These are phyloP conservation scores for Calophaca sinica DNA, from an alignment of 306 rosid species.

Conservation along the genomic window DNA sequence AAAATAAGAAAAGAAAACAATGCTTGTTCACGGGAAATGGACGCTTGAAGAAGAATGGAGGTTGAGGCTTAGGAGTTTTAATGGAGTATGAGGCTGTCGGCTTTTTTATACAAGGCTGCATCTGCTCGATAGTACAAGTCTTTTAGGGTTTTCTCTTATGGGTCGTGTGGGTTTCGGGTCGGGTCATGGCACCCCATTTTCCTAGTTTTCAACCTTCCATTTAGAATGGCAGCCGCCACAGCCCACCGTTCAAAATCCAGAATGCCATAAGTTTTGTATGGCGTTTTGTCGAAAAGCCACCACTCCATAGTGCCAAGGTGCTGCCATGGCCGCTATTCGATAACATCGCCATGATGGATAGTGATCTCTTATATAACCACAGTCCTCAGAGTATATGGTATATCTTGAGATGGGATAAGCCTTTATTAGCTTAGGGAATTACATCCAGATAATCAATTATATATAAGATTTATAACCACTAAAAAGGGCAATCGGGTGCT, in stretches of 20 bases:
- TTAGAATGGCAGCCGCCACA: too few relatives aligned
- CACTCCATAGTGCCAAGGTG: too few relatives aligned
- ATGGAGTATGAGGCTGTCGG: neutral
- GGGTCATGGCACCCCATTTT: neutral
- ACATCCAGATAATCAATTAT: neutral
- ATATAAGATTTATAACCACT: neutral
- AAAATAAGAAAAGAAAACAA: neutral
- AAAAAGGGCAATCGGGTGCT: neutral
- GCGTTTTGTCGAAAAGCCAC: neutral
- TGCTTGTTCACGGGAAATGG: neutral
- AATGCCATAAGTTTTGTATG: neutral
- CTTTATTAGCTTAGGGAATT: neutral
- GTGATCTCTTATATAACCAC: neutral
- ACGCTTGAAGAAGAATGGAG: neutral
- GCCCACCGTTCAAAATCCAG: neutral
- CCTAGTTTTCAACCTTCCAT: neutral
- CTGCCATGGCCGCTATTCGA: neutral
- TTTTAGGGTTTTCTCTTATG: neutral
- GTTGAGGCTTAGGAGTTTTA: neutral
- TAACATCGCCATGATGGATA: neutral
- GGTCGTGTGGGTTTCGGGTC: neutral
- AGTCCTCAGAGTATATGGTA: neutral
- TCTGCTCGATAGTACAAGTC: neutral
- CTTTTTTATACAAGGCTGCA: too few relatives aligned
- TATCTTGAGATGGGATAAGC: neutral